Percentiles rank a stretch among this genome's conserved stretches.
These are phyloP conservation scores for Wilhelminamyces savonicus DNA, from an alignment of 805 yeast genomes.

Conservation along the genomic window DNA sequence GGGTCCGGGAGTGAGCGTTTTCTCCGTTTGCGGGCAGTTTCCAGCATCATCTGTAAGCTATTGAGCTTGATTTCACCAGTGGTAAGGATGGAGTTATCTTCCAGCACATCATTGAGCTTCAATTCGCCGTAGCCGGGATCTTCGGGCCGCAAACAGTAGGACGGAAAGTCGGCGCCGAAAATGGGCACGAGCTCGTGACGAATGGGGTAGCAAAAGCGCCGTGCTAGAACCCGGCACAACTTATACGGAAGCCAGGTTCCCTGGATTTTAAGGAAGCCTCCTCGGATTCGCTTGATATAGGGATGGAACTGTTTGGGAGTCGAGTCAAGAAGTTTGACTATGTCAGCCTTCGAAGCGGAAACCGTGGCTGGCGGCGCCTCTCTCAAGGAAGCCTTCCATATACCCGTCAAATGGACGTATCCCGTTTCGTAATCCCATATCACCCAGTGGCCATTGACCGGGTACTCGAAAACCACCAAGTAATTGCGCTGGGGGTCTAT, in stretches of 20 bases:
- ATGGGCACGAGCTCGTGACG: constrained; percentile 72
- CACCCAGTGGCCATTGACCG: constrained; percentile 63
- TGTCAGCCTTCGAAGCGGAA: constrained; percentile 59
- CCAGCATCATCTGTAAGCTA: too few species aligned
- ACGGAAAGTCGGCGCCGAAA: constrained; percentile 68
- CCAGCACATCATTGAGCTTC: constrained; percentile 32
- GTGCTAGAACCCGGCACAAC: constrained; percentile 61
- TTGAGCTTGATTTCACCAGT: too few species aligned
- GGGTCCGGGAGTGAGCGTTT: too few species aligned
- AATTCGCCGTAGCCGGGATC: constrained; percentile 64
- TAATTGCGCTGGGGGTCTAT: constrained; percentile 61
- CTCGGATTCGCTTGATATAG: constrained; percentile 68
- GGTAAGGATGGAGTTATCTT: too few species aligned
- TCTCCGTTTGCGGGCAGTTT: too few species aligned
- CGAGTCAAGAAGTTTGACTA: constrained; percentile 61
- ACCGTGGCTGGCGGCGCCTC: constrained; percentile 3
- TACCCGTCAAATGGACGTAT: constrained; percentile 79
- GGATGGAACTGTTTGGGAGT: constrained; percentile 57
- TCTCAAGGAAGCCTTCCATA: constrained; percentile 59
- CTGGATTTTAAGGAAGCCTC: constrained; percentile 87
- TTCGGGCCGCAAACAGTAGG: constrained; percentile 50
- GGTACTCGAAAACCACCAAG: constrained; percentile 67
- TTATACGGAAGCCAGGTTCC: constrained; percentile 88
- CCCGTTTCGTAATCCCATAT: constrained; percentile 87
- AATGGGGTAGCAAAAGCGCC: constrained; percentile 71